Conservation (phyloP, 2,329 filamentous ascomycete genomes). For the Immersiporthe knoxdaviesiana region DNA sequence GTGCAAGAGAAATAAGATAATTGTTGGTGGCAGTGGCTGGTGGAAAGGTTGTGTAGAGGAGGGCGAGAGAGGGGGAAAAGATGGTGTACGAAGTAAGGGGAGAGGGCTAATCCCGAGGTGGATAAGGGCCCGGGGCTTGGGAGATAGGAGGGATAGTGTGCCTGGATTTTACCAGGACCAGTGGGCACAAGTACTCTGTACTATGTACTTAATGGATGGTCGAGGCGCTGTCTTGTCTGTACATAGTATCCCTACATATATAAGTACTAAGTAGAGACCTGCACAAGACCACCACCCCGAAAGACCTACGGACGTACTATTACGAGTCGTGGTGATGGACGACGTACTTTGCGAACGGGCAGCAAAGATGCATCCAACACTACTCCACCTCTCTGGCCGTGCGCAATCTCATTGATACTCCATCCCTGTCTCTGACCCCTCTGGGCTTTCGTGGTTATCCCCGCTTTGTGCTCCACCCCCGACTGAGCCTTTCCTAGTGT, state of each 20-base stretch:
- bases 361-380: neutral
- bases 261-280: too few species aligned
- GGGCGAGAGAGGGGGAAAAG: neutral
- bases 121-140: neutral
- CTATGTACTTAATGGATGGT: neutral
- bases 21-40: neutral
- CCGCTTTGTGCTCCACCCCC: neutral
- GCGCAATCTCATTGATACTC: conserved; percentile 1
- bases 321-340: neutral
- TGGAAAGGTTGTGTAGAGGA: neutral
- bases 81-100: neutral
- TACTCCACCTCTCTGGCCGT: neutral
- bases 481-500: neutral
- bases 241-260: too few species aligned
- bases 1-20: neutral
- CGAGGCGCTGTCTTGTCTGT: neutral
- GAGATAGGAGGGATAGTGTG: neutral
- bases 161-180: neutral
- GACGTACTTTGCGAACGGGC: neutral
- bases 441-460: neutral
- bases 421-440: neutral
- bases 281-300: neutral
- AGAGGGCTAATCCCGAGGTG: neutral
- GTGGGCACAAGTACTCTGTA: too few species aligned
- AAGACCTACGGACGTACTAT: neutral